Base-by-base conservation (phyloP, 768 basidiomycete species). In the Russula griseocarnosa region DNA sequence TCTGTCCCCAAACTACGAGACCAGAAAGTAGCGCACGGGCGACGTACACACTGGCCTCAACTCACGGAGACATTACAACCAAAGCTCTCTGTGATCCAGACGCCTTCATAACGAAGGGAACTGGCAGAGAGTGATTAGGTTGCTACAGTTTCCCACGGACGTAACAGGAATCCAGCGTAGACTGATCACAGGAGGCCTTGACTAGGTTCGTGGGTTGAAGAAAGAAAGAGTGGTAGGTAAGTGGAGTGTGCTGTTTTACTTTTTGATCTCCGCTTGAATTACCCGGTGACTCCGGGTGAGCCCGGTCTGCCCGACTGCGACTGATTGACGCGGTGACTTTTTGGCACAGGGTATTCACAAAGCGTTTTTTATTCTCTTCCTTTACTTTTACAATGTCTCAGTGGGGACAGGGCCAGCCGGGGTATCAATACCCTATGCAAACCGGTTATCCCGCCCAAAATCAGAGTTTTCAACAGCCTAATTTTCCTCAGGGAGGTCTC, bases 361-460 rank as follows among this genome's bases (percentile, higher is more conserved):
- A 52, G 7, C 18, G 11, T 28, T 40, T 50, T 49, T n/a, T 49
- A 26, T 9, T 50, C 28, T 30, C 47, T 26, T 26, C 38, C 34
- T 22, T 16, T 52, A 56, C 57, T 47, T 57, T 60, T 71, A 78
- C 70, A 72, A 91, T 92, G 90, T 83, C 88, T 70, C 88, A 90
- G 75, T 92, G 90, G 88, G 81, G 79, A 46, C 83, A 84, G 71
- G 80, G 79, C 58, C 87, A 86, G 73, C 82, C 81, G 26, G 83
- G 84, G 40, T 86, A 78, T 70, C 88, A 91, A 75, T 86, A 88
- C 71, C 86, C 90, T 36, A 77, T 86, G 73, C 88, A 88, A 68
- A 88, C 89, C 3, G 89, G 87, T 16, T 86, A 82, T 73, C 73
- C 78, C 60, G 75, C 76, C 30, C 83, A 83, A 64, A 80, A 79